phyloP scores from a whole-genome alignment of 805 yeast species.

The Lipomyces kockii region DNA sequence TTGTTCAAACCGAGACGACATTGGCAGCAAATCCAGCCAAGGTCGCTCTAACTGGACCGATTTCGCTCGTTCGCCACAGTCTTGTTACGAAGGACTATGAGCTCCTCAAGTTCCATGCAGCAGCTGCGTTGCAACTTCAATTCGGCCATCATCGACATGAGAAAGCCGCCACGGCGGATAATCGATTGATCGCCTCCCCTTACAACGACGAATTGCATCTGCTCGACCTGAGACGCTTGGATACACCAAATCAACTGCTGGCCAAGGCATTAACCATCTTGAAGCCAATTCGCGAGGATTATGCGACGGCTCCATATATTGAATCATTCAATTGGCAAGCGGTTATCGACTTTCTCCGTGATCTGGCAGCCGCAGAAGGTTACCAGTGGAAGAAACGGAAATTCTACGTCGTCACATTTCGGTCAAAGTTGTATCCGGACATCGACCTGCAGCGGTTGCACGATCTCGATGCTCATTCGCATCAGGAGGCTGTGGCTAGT shows the following conservation, averaged over 20 bases:
- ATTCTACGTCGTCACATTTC: slow-evolving; percentile 1
- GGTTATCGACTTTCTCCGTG: neutral
- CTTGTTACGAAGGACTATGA: neutral
- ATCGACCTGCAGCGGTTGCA: slow-evolving; percentile 3
- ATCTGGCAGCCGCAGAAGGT: neutral
- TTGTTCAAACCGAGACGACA: neutral
- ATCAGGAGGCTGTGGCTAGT: slow-evolving; percentile 2
- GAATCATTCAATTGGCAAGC: neutral
- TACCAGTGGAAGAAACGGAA: neutral
- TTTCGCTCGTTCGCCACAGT: neutral
- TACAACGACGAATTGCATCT: neutral
- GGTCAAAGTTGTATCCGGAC: slow-evolving; percentile 1
- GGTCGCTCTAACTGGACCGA: neutral
- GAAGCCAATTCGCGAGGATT: neutral
- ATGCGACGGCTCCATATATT: slow-evolving; percentile 1
- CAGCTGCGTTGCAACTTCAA: neutral
- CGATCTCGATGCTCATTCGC: neutral
- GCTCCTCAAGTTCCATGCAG: slow-evolving; percentile 3
- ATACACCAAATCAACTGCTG: neutral
- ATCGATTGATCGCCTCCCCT: slow-evolving; percentile 1
- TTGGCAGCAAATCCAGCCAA: neutral
- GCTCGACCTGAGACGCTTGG: slow-evolving; percentile 1
- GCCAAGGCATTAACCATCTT: slow-evolving; percentile 2
- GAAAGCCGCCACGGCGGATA: neutral
- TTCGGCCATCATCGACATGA: neutral